Evolutionary conservation across 345 rosid species (phyloP).

Genomic region (Citrus hindsii): DNA sequence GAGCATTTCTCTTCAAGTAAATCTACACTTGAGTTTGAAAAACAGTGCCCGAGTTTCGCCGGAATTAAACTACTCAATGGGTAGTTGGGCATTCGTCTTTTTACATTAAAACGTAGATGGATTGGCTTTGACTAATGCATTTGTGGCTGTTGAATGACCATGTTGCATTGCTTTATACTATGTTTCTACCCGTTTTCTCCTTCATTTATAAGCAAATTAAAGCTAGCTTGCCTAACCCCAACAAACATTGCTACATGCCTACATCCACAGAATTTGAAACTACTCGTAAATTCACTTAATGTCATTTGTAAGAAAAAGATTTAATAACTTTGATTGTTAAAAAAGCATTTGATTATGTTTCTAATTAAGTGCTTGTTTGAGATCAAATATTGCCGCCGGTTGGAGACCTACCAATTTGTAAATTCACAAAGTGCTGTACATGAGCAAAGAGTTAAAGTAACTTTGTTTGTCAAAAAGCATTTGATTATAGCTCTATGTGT

Average conservation of each 20-base stretch:
- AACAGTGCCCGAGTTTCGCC: neutral
- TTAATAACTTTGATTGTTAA: too few relatives aligned
- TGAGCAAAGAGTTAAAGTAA: neutral
- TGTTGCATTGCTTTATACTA: neutral
- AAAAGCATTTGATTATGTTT: neutral
- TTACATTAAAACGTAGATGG: neutral
- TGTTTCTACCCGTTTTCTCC: neutral
- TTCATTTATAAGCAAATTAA: neutral
- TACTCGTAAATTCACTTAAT: neutral
- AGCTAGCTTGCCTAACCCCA: slow-evolving; percentile 5
- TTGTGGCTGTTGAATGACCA: neutral
- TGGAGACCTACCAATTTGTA: too few relatives aligned
- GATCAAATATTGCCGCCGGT: neutral
- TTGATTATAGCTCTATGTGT: neutral
- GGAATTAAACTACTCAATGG: neutral
- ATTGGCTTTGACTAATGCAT: slow-evolving; percentile 8
- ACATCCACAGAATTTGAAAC: neutral
- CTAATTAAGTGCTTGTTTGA: neutral
- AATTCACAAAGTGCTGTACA: too few relatives aligned
- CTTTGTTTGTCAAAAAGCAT: neutral
- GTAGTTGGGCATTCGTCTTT: neutral
- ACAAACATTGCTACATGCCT: slow-evolving; percentile 2
- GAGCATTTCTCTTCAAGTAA: neutral
- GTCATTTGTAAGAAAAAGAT: neutral
- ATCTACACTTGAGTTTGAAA: neutral